These are phyloP conservation scores for Boletus barrowsii DNA, from an alignment of 768 basidiomycete genomes.

Conservation along the genomic window DNA sequence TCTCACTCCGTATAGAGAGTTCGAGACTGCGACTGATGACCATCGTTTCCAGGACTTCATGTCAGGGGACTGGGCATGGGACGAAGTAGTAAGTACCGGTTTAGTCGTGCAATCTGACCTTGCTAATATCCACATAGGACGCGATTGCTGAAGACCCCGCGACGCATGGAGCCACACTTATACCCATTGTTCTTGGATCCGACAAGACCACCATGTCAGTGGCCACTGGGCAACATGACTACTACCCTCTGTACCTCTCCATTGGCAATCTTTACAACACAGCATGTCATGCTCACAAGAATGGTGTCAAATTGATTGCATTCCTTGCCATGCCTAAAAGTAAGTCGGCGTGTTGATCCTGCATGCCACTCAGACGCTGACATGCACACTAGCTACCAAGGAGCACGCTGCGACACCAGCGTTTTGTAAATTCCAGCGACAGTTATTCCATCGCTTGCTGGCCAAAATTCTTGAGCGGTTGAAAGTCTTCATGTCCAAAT, in stretches of 20 bases:
- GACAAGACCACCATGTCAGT: neutral
- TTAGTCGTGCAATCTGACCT: neutral
- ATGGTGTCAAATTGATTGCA: neutral
- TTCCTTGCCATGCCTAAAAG: too few relatives aligned
- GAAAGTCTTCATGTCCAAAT: neutral
- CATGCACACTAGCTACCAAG: neutral
- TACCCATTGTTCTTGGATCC: neutral
- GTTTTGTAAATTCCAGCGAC: neutral
- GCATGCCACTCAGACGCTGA: too few relatives aligned
- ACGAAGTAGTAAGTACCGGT: too few relatives aligned
- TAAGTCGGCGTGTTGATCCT: neutral
- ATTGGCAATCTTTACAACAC: constrained; percentile 3
- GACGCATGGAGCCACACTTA: neutral
- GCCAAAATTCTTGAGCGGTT: neutral
- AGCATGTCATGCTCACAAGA: neutral
- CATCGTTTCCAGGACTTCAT: too few relatives aligned
- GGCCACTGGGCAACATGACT: neutral
- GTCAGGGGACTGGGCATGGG: too few relatives aligned
- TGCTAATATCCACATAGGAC: neutral
- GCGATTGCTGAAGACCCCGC: neutral
- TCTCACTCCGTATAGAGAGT: neutral
- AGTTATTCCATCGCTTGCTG: neutral
- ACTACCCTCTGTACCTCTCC: constrained; percentile 1
- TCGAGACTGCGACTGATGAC: neutral
- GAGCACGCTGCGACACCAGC: neutral